A percentile compares a stretch with the other conserved stretches of the same genome.
Evolutionary conservation across 106 monocot species (phyloP).

Genomic region (Narthecium ossifragum): DNA sequence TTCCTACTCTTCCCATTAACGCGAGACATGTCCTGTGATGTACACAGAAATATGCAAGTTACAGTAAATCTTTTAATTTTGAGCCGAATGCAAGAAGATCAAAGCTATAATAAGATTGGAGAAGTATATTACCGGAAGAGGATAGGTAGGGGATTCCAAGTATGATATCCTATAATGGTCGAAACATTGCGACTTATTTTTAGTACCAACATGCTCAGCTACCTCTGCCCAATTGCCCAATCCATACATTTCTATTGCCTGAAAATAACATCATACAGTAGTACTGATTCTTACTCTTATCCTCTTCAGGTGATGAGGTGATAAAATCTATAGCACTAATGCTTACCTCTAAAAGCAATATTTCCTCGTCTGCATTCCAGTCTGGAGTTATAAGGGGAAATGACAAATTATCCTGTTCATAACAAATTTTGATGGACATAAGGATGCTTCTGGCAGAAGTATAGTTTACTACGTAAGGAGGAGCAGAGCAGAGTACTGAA

Average conservation of each 20-base stretch:
- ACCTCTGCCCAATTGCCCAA: constrained; percentile 96
- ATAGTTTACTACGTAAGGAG: too few species aligned
- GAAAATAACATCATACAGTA: not conserved
- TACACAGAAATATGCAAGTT: not conserved
- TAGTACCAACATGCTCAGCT: constrained; percentile 99
- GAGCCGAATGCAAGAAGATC: too few species aligned
- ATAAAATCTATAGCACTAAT: too few species aligned
- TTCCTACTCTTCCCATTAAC: constrained; percentile 97
- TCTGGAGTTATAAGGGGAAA: constrained; percentile 83
- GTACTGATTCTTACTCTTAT: too few species aligned
- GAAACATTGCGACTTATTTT: constrained; percentile 78
- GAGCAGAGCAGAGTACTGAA: too few species aligned
- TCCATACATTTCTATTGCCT: constrained; percentile 99
- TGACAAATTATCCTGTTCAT: constrained; percentile 86
- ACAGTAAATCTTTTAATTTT: too few species aligned
- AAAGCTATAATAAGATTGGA: too few species aligned
- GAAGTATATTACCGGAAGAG: constrained; percentile 74
- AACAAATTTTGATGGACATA: too few species aligned
- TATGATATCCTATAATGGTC: constrained; percentile 83
- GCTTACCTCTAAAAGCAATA: constrained; percentile 92
- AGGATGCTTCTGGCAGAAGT: too few species aligned
- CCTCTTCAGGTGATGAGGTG: too few species aligned
- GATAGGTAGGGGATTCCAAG: constrained; percentile 88
- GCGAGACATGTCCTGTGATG: constrained; percentile 95
- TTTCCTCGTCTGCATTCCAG: constrained; percentile 98